Evolutionary conservation across 1,139 yeast species (phyloP).

Genomic region (Zygotorulaspora mrakii): DNA sequence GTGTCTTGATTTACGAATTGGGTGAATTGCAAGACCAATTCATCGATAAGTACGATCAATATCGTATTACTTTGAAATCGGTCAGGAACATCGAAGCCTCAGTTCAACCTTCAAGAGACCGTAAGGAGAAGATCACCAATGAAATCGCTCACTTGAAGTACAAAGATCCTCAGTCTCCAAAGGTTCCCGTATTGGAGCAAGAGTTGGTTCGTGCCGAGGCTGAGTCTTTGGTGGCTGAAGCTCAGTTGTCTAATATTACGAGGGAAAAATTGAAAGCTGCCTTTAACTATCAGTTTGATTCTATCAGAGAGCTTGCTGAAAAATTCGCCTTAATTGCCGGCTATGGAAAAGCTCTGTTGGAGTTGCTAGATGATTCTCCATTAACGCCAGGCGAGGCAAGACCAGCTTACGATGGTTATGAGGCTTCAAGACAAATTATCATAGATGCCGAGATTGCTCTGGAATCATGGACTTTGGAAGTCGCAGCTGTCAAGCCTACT

Average conservation of each 20-base stretch:
- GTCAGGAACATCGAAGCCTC: constrained; percentile 83
- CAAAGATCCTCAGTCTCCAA: constrained; percentile 81
- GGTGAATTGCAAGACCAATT: constrained; percentile 87
- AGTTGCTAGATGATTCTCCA: constrained; percentile 76
- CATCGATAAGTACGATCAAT: constrained; percentile 82
- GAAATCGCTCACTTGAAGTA: constrained; percentile 78
- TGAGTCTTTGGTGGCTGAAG: constrained; percentile 85
- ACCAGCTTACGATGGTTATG: constrained; percentile 84
- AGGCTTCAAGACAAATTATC: constrained; percentile 81
- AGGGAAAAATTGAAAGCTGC: constrained; percentile 85
- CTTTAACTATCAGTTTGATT: constrained; percentile 77
- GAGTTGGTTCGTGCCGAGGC: constrained; percentile 90
- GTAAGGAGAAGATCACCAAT: constrained; percentile 81
- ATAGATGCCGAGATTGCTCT: constrained; percentile 81
- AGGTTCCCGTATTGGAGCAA: constrained; percentile 77
- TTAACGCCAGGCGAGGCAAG: constrained; percentile 91
- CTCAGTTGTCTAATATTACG: constrained; percentile 81
- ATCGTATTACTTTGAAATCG: constrained; percentile 75
- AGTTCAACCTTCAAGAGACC: constrained; percentile 82
- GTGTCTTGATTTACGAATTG: constrained; percentile 74
- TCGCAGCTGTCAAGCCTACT: constrained; percentile 77
- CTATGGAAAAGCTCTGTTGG: constrained; percentile 81
- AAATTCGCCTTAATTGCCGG: constrained; percentile 84
- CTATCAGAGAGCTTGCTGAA: constrained; percentile 78
- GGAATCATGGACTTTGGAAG: constrained; percentile 78